A percentile compares a stretch with the other conserved stretches of the same genome.
These are phyloP conservation scores for Trichophyton mentagrophytes DNA, from an alignment of 2,329 filamentous ascomycete genomes.

Conservation along the genomic window DNA sequence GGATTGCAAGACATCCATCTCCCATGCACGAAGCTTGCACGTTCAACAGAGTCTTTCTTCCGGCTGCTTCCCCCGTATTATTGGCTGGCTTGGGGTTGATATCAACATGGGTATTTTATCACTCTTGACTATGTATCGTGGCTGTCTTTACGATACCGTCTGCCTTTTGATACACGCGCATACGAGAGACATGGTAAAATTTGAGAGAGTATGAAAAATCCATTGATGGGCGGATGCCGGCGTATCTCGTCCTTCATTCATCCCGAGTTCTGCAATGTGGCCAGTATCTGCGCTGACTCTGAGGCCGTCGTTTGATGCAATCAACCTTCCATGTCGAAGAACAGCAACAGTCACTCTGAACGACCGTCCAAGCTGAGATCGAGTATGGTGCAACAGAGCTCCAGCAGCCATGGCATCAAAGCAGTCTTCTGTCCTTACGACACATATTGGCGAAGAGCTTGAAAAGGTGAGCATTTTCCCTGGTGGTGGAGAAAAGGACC, in stretches of 20 bases:
- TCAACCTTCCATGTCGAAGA: background rate
- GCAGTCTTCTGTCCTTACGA: background rate
- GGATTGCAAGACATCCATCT: background rate
- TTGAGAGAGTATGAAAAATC: background rate
- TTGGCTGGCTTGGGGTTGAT: background rate
- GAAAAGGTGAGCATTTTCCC: background rate
- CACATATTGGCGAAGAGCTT: background rate
- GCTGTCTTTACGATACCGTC: background rate
- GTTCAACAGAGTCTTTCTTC: background rate
- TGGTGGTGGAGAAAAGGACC: background rate
- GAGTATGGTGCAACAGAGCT: background rate
- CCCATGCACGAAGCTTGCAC: background rate
- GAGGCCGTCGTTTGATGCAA: background rate
- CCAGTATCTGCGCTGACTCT: background rate
- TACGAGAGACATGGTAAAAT: background rate
- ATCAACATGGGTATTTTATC: background rate
- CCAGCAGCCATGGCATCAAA: constrained; percentile 1
- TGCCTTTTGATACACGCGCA: background rate
- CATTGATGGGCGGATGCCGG: no score
- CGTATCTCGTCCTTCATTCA: background rate
- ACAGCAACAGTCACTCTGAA: background rate
- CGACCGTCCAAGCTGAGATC: background rate
- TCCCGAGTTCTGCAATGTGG: no score
- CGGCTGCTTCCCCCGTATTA: background rate
- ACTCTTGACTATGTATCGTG: background rate